Evolutionary conservation across 208 protist species (phyloP), one percentile per base, ranked within the genome.

Genomic region (Naegleria lovaniensis): DNA sequence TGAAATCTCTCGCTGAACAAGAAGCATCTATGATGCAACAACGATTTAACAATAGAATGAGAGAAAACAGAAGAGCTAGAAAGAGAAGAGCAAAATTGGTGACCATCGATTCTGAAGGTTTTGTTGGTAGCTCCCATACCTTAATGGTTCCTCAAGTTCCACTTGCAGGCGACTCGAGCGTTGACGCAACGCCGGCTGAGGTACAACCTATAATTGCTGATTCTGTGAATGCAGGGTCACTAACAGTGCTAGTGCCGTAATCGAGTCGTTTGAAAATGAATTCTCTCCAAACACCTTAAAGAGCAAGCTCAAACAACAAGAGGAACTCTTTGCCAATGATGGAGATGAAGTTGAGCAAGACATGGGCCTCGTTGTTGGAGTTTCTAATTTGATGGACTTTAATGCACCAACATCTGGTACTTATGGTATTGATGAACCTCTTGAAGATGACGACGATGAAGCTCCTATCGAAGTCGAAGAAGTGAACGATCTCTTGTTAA

Each of bases 11-110:
- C 0, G 91, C 93, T 11, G 0, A 25, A 3, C 0, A 91, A 22
- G 95, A 97, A 67, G 90, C 96, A 4, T 84, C 92, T 15, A 93
- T 96, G 48, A 91, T 97, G 36, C 29, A 41, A 55, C 15, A 90
- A 33, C 59, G 89, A 89, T 38, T 29, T 22, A 4, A 39, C 15
- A 36, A n/a, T n/a, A 41, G 59, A 43, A 90, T 25, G 40, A 93
- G 16, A 58, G 79, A n/a, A 43, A 41, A 83, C 59, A 58, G 58
- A 92, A 91, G 39, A 38, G 36, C 29, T 0, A 43, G 33, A 95
- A 83, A 33, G 41, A 93, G 39, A 55, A 29, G 38, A 38, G 9
- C 25, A 1, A 33, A 25, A 13, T 36, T 36, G 16, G 6, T 36
- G 1, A 33, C 9, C 25, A 33, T 79, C 5, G 67, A 79, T 79